Conservation (phyloP, 2,329 filamentous ascomycete species). For the Diaporthe humulicola region DNA sequence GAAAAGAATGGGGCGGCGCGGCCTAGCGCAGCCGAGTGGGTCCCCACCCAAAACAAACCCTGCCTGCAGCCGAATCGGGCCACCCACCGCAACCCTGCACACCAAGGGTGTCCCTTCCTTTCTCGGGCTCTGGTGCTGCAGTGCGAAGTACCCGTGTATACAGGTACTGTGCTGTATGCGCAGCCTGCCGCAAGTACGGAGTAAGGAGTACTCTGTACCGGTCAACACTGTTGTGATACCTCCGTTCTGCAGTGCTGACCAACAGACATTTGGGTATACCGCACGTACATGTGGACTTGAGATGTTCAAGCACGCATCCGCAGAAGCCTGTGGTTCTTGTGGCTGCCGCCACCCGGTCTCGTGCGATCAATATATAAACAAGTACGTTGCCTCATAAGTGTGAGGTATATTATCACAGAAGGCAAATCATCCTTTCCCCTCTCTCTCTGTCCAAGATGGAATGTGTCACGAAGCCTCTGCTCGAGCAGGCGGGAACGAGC, state of each 20-base stretch:
- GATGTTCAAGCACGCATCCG: not conserved
- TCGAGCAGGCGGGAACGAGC: not conserved
- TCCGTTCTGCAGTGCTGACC: too few relatives aligned
- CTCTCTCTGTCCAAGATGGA: not conserved
- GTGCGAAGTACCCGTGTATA: not conserved
- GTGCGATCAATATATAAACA: not conserved
- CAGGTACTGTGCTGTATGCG: not conserved
- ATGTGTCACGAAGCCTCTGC: constrained; percentile 3
- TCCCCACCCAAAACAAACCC: constrained; percentile 33
- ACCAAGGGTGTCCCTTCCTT: constrained; percentile 11
- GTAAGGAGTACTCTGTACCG: not conserved
- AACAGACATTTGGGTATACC: not conserved
- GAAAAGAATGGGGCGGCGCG: constrained; percentile 28
- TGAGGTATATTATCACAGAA: not conserved
- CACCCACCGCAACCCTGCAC: constrained; percentile 20
- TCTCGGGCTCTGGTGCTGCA: not conserved
- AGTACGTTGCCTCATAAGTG: not conserved
- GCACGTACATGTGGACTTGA: not conserved
- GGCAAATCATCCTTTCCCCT: not conserved
- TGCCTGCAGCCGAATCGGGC: constrained; percentile 32
- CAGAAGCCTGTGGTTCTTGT: not conserved
- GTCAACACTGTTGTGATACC: not conserved
- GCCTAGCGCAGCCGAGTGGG: constrained; percentile 22
- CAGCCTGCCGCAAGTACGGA: not conserved
- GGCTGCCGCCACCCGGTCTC: constrained; percentile 8